A percentile compares a stretch with the other conserved stretches of the same genome.
These are phyloP conservation scores for Torulaspora microellipsoides DNA, from an alignment of 805 yeast genomes.

Conservation along the genomic window DNA sequence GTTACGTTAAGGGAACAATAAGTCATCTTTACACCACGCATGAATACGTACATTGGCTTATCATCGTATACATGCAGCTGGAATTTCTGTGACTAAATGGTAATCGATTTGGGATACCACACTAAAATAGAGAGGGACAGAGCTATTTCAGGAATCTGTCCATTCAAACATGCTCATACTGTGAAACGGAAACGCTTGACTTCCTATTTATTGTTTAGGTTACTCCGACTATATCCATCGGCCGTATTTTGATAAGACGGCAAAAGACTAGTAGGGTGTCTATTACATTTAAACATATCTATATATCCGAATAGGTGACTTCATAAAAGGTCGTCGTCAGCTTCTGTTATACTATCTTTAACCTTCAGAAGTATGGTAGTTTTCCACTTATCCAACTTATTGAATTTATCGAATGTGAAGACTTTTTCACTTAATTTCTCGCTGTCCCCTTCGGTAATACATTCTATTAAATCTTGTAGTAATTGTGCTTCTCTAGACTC, in stretches of 20 bases:
- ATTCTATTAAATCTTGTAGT: constrained; percentile 58
- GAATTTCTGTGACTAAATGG: too few species aligned
- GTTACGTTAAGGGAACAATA: constrained; percentile 7
- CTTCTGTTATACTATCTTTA: constrained; percentile 65
- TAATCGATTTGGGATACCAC: too few species aligned
- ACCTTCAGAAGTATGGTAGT: constrained; percentile 77
- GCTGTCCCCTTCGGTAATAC: constrained; percentile 75
- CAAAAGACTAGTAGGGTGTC: not conserved
- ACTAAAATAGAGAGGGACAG: too few species aligned
- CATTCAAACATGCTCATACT: too few species aligned
- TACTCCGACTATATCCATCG: constrained; percentile 1
- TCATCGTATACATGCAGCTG: too few species aligned
- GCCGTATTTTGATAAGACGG: not conserved
- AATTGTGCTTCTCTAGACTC: constrained; percentile 70
- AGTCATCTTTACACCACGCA: constrained; percentile 12
- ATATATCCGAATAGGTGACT: not conserved
- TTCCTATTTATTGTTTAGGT: too few species aligned
- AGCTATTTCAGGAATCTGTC: too few species aligned
- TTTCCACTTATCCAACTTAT: constrained; percentile 87
- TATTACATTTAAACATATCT: not conserved
- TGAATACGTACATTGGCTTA: not conserved
- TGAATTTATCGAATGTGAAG: constrained; percentile 80
- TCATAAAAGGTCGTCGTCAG: constrained; percentile 56
- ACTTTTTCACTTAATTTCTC: constrained; percentile 70
- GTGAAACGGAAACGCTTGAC: too few species aligned